Base-by-base conservation (phyloP, 176 grass and related monocot genomes). In the Oryza coarctata region DNA sequence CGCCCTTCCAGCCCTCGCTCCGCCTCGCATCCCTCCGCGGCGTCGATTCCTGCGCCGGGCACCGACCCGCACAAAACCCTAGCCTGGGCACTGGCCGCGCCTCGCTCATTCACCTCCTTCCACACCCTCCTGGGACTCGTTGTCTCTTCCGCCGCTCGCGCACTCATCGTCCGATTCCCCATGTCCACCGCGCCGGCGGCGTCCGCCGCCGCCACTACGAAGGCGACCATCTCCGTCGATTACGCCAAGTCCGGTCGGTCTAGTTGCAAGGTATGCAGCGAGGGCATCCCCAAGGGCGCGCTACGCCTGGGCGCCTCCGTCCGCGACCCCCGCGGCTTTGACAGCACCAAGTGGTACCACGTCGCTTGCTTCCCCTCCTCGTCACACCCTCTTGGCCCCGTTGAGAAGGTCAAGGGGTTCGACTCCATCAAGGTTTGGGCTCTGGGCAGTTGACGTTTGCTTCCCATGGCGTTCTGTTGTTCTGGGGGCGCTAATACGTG, bases 231-330 rank as follows among this genome's bases (percentile, higher is more conserved):
- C 74, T 78, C 86, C 34, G 85, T 84, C 44, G 86, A 98, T 68
- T 93, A 95, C 69, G 89, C 92, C 64, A 98, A 91, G 75, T 98
- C 90, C 25, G 87, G 85, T 8, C 88, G 92, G 60, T 91, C 90
- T 41, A 33, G 76, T 57, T 98, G 92, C 92, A 98, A 98, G 78
- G 81, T 79, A 0, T 93, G 92, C 81, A 60, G 79, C 75, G 87
- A 32, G 62, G 45, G 67, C 45, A 95, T 98, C 63, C 71, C 58
- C 32, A 82, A 78, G 55, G 90, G 92, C 3, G 78, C 85, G 15
- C 82, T 95, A 44, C 88, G 95, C 76, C 61, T 95, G 43, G 87
- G 90, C 18, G 72, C 87, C 63, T 80, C 88, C 5, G 15, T 27
- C 11, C 91, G 27, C 79, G 88, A 79, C 49, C 92, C 86, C 18